A percentile compares a stretch with the other conserved stretches of the same genome.
Evolutionary conservation across 1,284 basidiomycete species (phyloP).

Genomic region (Bondarzewia mesenterica): DNA sequence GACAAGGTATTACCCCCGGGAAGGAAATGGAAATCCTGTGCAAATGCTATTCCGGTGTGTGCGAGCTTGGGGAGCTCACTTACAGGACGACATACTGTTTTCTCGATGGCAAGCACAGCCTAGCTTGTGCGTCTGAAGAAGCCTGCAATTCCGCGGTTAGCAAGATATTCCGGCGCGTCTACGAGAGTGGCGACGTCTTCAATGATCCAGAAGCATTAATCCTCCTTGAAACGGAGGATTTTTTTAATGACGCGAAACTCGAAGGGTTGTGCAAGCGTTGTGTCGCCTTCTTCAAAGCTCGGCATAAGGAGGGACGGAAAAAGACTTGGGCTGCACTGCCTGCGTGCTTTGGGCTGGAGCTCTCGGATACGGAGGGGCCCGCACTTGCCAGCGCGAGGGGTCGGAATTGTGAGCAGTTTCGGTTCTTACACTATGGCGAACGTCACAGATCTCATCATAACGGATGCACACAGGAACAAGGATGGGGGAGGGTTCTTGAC

Average conservation of each 20-base stretch:
- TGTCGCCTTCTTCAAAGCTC: too few species aligned
- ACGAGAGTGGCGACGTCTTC: not conserved
- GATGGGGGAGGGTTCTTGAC: too few species aligned
- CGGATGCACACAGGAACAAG: too few species aligned
- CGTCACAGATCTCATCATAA: too few species aligned
- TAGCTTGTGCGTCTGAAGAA: not conserved
- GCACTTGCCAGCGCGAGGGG: too few species aligned
- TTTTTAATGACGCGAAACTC: not conserved
- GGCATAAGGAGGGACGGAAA: not conserved
- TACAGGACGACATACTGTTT: not conserved
- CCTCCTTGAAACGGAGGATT: not conserved
- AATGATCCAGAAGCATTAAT: not conserved
- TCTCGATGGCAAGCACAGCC: not conserved
- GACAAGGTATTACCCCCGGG: not conserved
- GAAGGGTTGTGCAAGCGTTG: not conserved
- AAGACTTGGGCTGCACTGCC: slow-evolving; percentile 1
- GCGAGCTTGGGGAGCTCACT: not conserved
- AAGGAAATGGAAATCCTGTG: not conserved
- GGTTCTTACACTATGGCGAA: too few species aligned
- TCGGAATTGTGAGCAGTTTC: too few species aligned
- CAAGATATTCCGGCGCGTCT: not conserved
- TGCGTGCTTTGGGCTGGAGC: not conserved
- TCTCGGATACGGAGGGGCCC: not conserved
- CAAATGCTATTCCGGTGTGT: not conserved
- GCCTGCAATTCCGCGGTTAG: not conserved